Conservation (phyloP, 192 early-diverging fungal species). For the Rhizophagus clarus region DNA sequence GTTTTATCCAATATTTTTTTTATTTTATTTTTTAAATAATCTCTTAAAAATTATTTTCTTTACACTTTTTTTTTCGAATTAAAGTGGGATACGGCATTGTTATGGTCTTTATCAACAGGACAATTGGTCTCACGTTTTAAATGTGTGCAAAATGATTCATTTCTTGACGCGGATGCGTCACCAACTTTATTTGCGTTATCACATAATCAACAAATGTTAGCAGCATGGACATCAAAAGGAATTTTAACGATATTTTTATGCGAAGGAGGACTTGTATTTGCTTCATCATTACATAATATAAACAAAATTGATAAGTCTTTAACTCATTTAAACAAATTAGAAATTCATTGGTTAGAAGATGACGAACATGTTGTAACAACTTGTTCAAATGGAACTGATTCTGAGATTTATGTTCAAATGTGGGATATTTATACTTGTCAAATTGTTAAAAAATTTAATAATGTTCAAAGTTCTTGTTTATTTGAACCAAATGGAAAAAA, state of each 20-base stretch:
- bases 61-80: neutral
- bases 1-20: neutral
- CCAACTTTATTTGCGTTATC: slow-evolving; percentile 18
- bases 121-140: slow-evolving; percentile 16
- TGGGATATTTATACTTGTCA: slow-evolving; percentile 16
- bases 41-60: neutral
- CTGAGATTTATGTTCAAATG: neutral
- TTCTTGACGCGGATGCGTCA: slow-evolving; percentile 6
- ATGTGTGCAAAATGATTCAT: slow-evolving; percentile 11
- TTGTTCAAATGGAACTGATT: neutral
- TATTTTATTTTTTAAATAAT: neutral
- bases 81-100: slow-evolving; percentile 17
- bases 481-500: neutral
- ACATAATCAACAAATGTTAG: slow-evolving; percentile 7
- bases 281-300: neutral
- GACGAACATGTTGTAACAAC: slow-evolving; percentile 17
- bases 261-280: slow-evolving; percentile 7
- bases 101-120: slow-evolving; percentile 12
- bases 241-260: slow-evolving; percentile 8
- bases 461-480: neutral
- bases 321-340: neutral
- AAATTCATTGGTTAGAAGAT: slow-evolving; percentile 1
- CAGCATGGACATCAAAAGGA: slow-evolving; percentile 20
- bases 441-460: neutral
- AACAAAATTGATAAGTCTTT: neutral